Percentiles rank a stretch among this genome's conserved stretches.
Conservation (phyloP, 257 asterid genomes). For the Solanum sejunctum region DNA sequence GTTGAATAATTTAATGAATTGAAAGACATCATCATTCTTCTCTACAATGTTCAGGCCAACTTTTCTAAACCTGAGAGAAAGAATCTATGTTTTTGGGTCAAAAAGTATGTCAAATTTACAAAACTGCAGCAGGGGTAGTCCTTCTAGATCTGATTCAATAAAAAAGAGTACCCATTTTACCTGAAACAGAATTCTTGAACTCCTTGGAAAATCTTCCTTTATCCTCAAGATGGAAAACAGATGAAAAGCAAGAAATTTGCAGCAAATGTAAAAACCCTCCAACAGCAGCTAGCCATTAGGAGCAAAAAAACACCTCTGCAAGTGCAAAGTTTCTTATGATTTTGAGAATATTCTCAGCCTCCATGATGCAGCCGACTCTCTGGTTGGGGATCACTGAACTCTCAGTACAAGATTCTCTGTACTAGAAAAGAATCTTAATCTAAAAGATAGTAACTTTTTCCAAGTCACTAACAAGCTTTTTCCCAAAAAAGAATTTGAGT, state of each 20-base stretch:
- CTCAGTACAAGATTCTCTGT: not conserved
- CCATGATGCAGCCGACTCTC: not conserved
- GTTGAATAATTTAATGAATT: conserved; percentile 31
- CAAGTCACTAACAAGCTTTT: not conserved
- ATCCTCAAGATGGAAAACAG: not conserved
- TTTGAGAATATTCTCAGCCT: not conserved
- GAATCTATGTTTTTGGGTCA: not conserved
- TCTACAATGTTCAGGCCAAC: conserved; percentile 2
- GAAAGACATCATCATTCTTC: conserved; percentile 36
- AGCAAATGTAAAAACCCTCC: not conserved
- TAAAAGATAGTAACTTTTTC: not conserved
- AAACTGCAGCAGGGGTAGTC: not conserved
- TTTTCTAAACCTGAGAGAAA: not conserved
- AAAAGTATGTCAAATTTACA: not conserved
- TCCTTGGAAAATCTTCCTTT: not conserved
- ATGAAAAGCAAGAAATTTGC: not conserved
- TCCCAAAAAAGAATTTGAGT: not conserved
- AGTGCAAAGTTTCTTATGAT: not conserved
- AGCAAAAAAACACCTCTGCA: not conserved
- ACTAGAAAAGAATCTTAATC: not conserved
- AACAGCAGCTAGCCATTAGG: not conserved
- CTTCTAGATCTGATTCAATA: not conserved
- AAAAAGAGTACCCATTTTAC: not conserved
- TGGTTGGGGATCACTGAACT: not conserved
- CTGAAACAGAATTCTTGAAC: not conserved